Conservation (phyloP, 164 flowering plant species). For the Nymphaea thermarum region DNA sequence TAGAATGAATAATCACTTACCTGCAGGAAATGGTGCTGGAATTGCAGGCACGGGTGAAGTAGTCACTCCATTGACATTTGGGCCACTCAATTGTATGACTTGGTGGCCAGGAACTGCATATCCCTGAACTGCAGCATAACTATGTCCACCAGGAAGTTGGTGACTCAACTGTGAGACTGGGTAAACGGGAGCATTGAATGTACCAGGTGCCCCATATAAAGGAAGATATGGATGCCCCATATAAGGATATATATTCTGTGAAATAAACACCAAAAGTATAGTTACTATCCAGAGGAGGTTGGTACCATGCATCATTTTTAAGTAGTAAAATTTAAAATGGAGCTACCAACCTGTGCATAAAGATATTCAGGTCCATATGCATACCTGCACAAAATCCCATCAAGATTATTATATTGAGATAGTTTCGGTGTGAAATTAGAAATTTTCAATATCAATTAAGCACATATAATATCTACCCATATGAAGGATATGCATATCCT, state of each 20-base stretch:
- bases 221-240: conserved; percentile 82
- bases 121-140: conserved; percentile 59
- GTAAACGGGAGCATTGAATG: conserved; percentile 49
- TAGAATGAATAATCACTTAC: conserved; percentile 16
- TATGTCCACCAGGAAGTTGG: conserved; percentile 52
- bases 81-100: conserved; percentile 58
- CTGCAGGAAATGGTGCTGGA: conserved; percentile 71
- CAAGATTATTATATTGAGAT: background rate
- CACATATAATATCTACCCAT: conserved; percentile 50
- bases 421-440: background rate
- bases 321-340: background rate
- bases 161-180: conserved; percentile 62
- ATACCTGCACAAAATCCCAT: conserved; percentile 44
- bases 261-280: background rate
- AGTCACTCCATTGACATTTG: conserved; percentile 54
- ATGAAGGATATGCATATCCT: conserved; percentile 62
- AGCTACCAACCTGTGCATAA: conserved; percentile 61
- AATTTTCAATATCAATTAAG: background rate
- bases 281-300: no score
- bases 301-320: background rate
- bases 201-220: conserved; percentile 73
- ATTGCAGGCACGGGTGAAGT: conserved; percentile 54
- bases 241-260: conserved; percentile 76
- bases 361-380: conserved; percentile 73
- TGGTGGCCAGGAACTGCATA: conserved; percentile 83